Conservation (phyloP, 768 basidiomycete species). For the Xerocomellus chrysenteron region DNA sequence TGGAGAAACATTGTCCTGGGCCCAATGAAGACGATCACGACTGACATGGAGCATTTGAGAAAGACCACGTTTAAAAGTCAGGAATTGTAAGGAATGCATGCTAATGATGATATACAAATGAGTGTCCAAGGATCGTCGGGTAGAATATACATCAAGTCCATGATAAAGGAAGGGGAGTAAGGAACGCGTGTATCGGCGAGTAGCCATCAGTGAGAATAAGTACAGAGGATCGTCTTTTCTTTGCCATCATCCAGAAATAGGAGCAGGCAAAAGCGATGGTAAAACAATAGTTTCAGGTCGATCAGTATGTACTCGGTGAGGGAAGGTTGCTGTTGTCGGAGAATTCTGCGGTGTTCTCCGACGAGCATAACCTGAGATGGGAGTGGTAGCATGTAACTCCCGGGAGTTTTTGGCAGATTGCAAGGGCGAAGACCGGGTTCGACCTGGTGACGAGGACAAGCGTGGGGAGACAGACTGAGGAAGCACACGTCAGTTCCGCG, state of each 20-base stretch:
- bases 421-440: conserved; percentile 44
- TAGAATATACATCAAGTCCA: conserved; percentile 23
- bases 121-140: conserved; percentile 23
- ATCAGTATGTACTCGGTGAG: conserved; percentile 33
- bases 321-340: conserved; percentile 66
- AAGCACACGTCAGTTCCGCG: conserved; percentile 32
- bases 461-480: conserved; percentile 36
- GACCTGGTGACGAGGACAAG: conserved; percentile 41
- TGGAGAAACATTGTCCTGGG: conserved; percentile 71
- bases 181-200: conserved; percentile 8
- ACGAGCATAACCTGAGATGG: conserved; percentile 78
- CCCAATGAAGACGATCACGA: conserved; percentile 77
- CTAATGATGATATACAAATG: conserved; percentile 32
- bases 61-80: conserved; percentile 1
- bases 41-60: conserved; percentile 35
- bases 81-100: conserved; percentile 17
- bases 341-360: conserved; percentile 76
- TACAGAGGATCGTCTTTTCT: not conserved
- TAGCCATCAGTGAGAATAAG: not conserved
- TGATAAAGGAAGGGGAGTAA: conserved; percentile 9
- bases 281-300: conserved; percentile 39
- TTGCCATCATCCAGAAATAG: conserved; percentile 10
- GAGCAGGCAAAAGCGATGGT: conserved; percentile 56
- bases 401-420: conserved; percentile 49
- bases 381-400: conserved; percentile 66